Evolutionary conservation across 2,329 filamentous ascomycete species (phyloP), one percentile per base, ranked within the genome.

Genomic region (Stylonectria norvegica): DNA sequence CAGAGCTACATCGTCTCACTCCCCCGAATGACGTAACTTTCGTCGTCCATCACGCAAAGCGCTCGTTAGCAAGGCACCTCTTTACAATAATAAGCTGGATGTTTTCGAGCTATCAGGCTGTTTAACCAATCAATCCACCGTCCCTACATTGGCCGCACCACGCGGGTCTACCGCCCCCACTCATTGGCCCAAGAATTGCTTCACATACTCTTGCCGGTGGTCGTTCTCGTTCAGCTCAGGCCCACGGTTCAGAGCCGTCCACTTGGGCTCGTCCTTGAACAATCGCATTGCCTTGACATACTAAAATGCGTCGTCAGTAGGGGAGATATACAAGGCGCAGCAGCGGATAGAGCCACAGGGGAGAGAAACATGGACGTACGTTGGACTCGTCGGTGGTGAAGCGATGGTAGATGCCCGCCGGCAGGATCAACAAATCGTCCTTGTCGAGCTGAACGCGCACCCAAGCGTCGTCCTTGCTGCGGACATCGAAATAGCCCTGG

Each of bases 201-300:
- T 54, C 28, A 95, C 70, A 58, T 98, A 98, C 34, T 81, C 78
- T 73, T 88, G 79, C 43, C 93, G 80, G 63, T 83, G 86, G 37
- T 75, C 68, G 67, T 97, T 98, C 44, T 63, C 63, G 61, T 97
- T 89, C 30, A 95, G 78, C 34, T 91, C 85, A 4, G 71, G 67
- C 5, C 78, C 80, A 41, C 93, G 81, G 70, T 95, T 95, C 52
- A 98, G 67, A 11, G 93, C 86, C 23, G 89, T 97, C 93, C 93
- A 98, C 69, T 97, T 96, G 22, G 93, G 93, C 68, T 97, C 90
- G 51, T 97, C 93, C 71, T 97, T 90, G 78, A 97, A 98, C 36
- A 98, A 74, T 42, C 93, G 79, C 88, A 97, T 91, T 11, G 93
- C 93, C 61, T 94, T 87, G 52, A 95, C 88, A 61, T 91, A 96